Base-by-base conservation (phyloP, 306 rosid species). In the Castanea mollissima region DNA sequence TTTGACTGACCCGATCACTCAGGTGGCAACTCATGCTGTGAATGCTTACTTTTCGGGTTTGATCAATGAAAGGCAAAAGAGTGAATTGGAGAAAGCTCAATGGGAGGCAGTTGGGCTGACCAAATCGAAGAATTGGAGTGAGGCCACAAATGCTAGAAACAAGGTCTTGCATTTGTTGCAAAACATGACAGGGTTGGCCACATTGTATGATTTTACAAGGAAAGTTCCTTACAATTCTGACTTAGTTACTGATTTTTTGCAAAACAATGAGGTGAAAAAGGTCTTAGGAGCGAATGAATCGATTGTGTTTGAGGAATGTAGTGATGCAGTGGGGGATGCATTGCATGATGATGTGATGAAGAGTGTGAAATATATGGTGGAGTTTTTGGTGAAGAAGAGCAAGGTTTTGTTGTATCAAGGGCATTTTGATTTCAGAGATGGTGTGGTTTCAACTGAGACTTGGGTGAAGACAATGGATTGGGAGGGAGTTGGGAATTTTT, bases 381-480 rank as follows among this genome's bases (percentile, higher is more conserved):
- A 94, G 69, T 69, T 59, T 51, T 70, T 94, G 76, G 82, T 90
- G 81, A 88, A 74, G 56, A 85, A 57, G 23, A 87, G 32, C 21
- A 94, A 60, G 82, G 92, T 92, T 55, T 71, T 94, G 84, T 4
- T 92, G 29, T 92, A 94, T 64, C 97, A 94, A 55, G 98, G 92
- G 10, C 91, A 85, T 34, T 60, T 51, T 70, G 98, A 94, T 87
- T 63, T 94, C 86, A 54, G 55, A 23, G 96, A 88, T 51, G 96
- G 97, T 0, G 94, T 90, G 29, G 88, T 85, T 7, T 87, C 90
- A 59, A 75, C 83, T 0, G 96, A 86, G 80, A 94, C 86, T 11
- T 94, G 96, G 97, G 86, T 94, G 73, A 91, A 90, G 86, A 94
- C 90, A 35, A 6, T 94, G 87, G 82, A 85, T 71, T 94, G 97